Conservation (phyloP, 192 early-diverging fungal genomes). For the Lunasporangiospora selenospora region DNA sequence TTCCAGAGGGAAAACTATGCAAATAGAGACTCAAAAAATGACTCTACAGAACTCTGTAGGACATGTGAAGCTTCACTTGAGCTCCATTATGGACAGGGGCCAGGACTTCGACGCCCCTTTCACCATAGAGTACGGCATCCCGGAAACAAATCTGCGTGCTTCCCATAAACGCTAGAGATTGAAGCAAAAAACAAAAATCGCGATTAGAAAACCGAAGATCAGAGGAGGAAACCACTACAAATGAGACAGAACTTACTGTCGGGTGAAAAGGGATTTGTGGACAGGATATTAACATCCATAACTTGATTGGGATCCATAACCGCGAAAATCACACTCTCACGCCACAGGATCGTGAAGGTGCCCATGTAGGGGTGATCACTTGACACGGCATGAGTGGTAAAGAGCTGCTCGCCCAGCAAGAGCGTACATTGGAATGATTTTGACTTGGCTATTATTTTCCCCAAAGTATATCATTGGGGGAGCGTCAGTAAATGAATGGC, state of each 20-base stretch:
- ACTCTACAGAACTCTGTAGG: slow-evolving; percentile 24
- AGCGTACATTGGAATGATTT: slow-evolving; percentile 28
- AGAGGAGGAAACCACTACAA: not conserved
- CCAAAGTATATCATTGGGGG: too few relatives aligned
- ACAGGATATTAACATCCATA: slow-evolving; percentile 28
- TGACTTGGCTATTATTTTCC: slow-evolving; percentile 42
- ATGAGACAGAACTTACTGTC: slow-evolving; percentile 16
- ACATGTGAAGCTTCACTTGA: slow-evolving; percentile 38
- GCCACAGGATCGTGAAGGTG: slow-evolving; percentile 26
- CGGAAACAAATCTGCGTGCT: slow-evolving; percentile 20
- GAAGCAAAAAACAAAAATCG: not conserved
- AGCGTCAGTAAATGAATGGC: too few relatives aligned
- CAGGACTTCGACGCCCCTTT: slow-evolving; percentile 30
- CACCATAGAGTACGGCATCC: slow-evolving; percentile 25
- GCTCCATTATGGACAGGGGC: not conserved
- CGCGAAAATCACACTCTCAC: slow-evolving; percentile 36
- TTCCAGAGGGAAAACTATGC: too few relatives aligned
- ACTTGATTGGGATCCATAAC: slow-evolving; percentile 18
- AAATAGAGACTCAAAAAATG: not conserved
- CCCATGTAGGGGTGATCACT: slow-evolving; percentile 20
- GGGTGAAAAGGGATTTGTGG: slow-evolving; percentile 24
- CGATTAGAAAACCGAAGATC: not conserved
- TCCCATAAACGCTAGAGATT: slow-evolving; percentile 24
- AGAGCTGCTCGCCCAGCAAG: slow-evolving; percentile 21
- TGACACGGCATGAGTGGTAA: slow-evolving; percentile 8